A percentile compares a stretch with the other conserved stretches of the same genome.
These are phyloP conservation scores for Rosa hybrid DNA, from an alignment of 331 rosid species.

Conservation along the genomic window DNA sequence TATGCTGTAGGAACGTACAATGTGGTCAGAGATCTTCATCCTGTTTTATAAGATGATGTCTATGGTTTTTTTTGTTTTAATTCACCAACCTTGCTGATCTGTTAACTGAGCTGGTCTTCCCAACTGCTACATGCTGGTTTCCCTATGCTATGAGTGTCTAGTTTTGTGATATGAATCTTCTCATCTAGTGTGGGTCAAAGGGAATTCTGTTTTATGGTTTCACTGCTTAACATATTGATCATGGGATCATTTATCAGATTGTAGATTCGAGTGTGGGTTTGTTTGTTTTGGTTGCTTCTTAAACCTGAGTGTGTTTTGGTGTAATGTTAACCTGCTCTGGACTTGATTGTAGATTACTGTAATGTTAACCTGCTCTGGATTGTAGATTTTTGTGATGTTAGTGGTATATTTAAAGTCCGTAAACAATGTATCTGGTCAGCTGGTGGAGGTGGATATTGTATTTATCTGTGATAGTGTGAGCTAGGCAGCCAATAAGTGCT, in stretches of 20 bases:
- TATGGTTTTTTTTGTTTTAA: background rate
- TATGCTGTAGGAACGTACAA: background rate
- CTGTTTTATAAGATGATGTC: background rate
- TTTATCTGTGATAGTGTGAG: background rate
- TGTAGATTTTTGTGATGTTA: background rate
- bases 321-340: no score
- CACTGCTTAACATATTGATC: background rate
- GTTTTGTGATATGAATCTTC: constrained; percentile 3
- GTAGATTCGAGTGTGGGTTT: background rate
- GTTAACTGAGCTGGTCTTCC: background rate
- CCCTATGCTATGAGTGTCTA: background rate
- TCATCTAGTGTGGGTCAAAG: background rate
- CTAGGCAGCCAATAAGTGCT: background rate
- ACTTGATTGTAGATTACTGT: no score
- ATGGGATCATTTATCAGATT: background rate
- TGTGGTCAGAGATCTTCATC: background rate
- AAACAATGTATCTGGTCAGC: background rate
- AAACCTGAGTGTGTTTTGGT: no score
- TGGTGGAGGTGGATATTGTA: background rate
- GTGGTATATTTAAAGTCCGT: no score
- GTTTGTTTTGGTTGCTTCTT: background rate
- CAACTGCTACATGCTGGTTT: background rate
- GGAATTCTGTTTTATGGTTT: background rate
- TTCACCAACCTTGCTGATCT: background rate
- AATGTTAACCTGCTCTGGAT: background rate